Percentiles rank a stretch among this genome's conserved stretches.
These are phyloP conservation scores for Escallonia rubra DNA, from an alignment of 129 eudicot species.

Conservation along the genomic window DNA sequence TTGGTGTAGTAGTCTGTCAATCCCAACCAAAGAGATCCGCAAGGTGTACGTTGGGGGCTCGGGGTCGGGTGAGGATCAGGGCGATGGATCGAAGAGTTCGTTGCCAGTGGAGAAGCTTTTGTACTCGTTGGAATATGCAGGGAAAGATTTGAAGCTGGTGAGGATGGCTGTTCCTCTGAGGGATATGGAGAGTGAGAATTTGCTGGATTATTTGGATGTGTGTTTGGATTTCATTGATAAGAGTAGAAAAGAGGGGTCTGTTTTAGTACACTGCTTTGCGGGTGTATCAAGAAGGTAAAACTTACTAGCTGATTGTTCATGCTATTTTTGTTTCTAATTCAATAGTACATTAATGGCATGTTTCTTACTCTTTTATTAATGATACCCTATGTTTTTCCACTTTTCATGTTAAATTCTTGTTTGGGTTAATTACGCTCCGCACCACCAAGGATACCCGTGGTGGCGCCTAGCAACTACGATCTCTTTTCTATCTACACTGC, in stretches of 20 bases:
- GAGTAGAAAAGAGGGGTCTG: conserved; percentile 72
- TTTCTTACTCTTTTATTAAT: background rate
- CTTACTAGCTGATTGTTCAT: conserved; percentile 7
- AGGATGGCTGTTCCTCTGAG: conserved; percentile 95
- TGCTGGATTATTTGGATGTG: conserved; percentile 83
- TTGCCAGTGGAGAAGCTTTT: conserved; percentile 47
- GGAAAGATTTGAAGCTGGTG: conserved; percentile 73
- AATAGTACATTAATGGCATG: too few species aligned
- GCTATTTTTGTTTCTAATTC: conserved; percentile 4
- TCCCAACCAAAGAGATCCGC: conserved; percentile 66
- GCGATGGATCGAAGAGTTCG: conserved; percentile 34
- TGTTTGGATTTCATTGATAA: conserved; percentile 88
- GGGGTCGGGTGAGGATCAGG: conserved; percentile 26
- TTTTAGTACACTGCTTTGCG: conserved; percentile 97
- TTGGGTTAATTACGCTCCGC: too few species aligned
- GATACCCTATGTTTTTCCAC: too few species aligned
- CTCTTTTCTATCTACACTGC: too few species aligned
- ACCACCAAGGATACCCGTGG: too few species aligned
- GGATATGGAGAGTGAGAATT: conserved; percentile 84
- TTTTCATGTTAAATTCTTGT: too few species aligned
- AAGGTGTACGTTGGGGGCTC: conserved; percentile 55
- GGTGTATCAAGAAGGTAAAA: conserved; percentile 94
- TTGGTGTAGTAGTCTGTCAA: conserved; percentile 63
- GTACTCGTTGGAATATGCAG: conserved; percentile 79
- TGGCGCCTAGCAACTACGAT: too few species aligned